Evolutionary conservation across 768 basidiomycete species (phyloP), one percentile per base, ranked within the genome.

Genomic region (Udeniomyces megalosporus): DNA sequence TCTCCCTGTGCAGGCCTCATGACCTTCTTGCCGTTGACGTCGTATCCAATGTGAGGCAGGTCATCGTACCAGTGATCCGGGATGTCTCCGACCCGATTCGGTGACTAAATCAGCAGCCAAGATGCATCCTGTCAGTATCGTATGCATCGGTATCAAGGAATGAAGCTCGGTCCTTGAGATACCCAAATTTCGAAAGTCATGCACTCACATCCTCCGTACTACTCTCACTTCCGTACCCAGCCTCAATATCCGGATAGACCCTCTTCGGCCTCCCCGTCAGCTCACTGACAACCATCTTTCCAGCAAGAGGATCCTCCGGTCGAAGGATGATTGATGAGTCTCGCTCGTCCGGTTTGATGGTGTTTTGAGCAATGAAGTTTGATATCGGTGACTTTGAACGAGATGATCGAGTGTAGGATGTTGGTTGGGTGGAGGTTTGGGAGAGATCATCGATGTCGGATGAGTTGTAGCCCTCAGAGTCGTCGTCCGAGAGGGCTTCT

Each of bases 1-100:
- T 99, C 95, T 48, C 91, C 91, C 68, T 84, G 83, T 47, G 90
- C 93, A 14, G 95, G 92, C 58, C 90, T 85, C 66, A 97, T 79
- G 52, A 99, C 84, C 72, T 84, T 84, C 76, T 89, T 93, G 58
- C 95, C 95, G 72, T 91, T 82, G 68, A 97, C 83, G 73, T 90
- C 82, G 75, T 99, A 99, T 50, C 95, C 95, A 71, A 99, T 81
- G 74, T 99, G 95, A n/a, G 95, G 95, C 68, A 99, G 77, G 77
- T 97, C 92, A 72, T 97, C 95, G 73, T 99, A 99, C 91, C 93
- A 99, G 70, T 99, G 91, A 80, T 86, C 85, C 50, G 95, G 95
- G 65, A 99, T 77, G 74, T 93, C 80, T 58, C 95, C 95, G 68
- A 95, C 82, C 64, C 92, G 88, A 71, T 95, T 97, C n/a, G 86